Percentiles rank a stretch among this genome's conserved stretches.
phyloP scores from a whole-genome alignment of 2,329 filamentous ascomycete species.

The Fusarium sp. region DNA sequence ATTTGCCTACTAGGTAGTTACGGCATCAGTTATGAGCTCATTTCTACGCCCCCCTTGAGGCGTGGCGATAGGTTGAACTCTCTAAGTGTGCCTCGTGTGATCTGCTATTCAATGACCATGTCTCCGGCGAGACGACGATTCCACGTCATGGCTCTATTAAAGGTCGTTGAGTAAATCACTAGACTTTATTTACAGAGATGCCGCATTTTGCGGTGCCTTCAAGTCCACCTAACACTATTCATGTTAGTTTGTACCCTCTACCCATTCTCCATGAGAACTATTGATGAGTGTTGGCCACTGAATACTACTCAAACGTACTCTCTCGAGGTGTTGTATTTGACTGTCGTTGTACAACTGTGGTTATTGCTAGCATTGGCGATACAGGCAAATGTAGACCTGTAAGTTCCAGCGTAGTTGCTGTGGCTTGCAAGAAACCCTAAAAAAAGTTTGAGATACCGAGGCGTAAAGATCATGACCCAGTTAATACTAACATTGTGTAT shows the following conservation, averaged over 20 bases:
- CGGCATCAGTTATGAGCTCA: background rate
- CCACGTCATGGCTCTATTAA: background rate
- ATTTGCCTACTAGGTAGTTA: background rate
- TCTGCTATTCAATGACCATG: background rate
- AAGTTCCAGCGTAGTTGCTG: constrained; percentile 3
- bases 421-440: background rate
- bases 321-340: background rate
- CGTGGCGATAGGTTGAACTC: background rate
- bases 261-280: background rate
- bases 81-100: background rate
- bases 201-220: background rate
- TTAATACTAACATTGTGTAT: background rate
- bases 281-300: background rate
- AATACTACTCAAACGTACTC: background rate
- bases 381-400: background rate
- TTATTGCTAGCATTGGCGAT: background rate
- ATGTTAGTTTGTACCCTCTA: background rate
- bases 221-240: background rate
- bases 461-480: no score
- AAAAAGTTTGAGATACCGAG: background rate
- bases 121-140: background rate
- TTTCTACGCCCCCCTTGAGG: background rate
- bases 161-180: background rate
- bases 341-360: background rate
- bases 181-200: background rate